Percentiles rank a stretch among this genome's conserved stretches.
Evolutionary conservation across 1,139 yeast genomes (phyloP).

Genomic region (Yamadazyma pseudoaaseri): DNA sequence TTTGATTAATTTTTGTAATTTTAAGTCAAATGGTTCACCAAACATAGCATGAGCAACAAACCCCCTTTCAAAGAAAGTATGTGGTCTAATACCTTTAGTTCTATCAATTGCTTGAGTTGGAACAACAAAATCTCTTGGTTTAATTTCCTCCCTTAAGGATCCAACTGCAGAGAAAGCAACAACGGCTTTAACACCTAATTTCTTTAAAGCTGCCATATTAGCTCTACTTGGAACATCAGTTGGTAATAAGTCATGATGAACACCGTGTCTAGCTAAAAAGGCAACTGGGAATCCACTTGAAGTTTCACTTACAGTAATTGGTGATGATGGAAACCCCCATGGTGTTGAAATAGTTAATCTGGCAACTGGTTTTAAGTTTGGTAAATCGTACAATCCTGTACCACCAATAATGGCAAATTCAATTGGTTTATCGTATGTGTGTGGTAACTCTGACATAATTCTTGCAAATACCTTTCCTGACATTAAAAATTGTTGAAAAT

Average conservation of each 20-base stretch:
- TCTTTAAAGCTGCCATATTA: slow-evolving; percentile 92
- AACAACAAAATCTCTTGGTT: slow-evolving; percentile 90
- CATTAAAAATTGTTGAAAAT: no score
- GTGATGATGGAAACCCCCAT: slow-evolving; percentile 96
- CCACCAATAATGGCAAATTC: slow-evolving; percentile 93
- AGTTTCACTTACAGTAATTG: slow-evolving; percentile 84
- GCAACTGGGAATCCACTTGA: slow-evolving; percentile 82
- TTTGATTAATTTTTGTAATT: slow-evolving; percentile 63
- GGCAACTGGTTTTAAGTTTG: slow-evolving; percentile 82
- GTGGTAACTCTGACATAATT: slow-evolving; percentile 25
- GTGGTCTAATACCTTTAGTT: slow-evolving; percentile 90
- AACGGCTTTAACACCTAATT: slow-evolving; percentile 80
- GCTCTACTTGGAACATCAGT: slow-evolving; percentile 91
- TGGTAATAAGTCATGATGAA: slow-evolving; percentile 84
- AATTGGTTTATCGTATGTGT: slow-evolving; percentile 45
- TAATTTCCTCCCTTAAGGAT: slow-evolving; percentile 82
- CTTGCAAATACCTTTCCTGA: slow-evolving; percentile 13
- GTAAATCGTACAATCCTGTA: slow-evolving; percentile 91
- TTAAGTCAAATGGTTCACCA: slow-evolving; percentile 92
- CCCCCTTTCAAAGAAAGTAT: slow-evolving; percentile 88
- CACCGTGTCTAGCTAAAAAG: slow-evolving; percentile 92
- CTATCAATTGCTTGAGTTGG: slow-evolving; percentile 96
- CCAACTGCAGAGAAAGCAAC: slow-evolving; percentile 97
- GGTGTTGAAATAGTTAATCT: slow-evolving; percentile 81
- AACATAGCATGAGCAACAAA: slow-evolving; percentile 96